Conservation (phyloP, 148 eudicot genomes). For the Rhododendron simsii region DNA sequence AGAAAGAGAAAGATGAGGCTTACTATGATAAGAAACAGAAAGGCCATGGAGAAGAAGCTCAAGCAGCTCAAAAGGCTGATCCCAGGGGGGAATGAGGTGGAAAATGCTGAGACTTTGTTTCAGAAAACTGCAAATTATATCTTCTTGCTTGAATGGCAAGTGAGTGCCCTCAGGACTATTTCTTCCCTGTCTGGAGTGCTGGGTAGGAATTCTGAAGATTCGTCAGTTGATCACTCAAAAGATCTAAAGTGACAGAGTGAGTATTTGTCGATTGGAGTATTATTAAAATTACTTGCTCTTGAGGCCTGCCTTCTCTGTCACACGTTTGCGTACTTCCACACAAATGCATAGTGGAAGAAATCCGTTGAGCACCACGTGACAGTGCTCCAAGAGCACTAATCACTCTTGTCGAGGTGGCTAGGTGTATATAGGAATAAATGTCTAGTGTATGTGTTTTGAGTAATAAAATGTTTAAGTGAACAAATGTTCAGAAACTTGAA, state of each 20-base stretch:
- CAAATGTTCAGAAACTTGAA: too few species aligned
- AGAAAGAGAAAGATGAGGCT: slow-evolving; percentile 13
- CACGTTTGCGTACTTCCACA: neutral
- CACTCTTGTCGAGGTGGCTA: neutral
- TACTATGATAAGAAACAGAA: slow-evolving; percentile 9
- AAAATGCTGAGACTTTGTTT: slow-evolving; percentile 15
- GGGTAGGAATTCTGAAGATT: neutral
- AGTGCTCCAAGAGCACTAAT: too few species aligned
- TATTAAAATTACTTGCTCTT: neutral
- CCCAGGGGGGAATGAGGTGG: slow-evolving; percentile 13
- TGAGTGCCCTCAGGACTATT: slow-evolving; percentile 5
- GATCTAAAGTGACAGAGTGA: neutral
- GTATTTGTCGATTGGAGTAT: too few species aligned
- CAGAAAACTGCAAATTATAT: slow-evolving; percentile 19
- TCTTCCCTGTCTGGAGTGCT: slow-evolving; percentile 3
- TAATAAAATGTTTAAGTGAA: neutral
- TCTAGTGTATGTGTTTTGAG: neutral
- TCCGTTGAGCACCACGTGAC: too few species aligned
- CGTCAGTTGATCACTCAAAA: neutral
- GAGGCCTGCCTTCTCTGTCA: neutral
- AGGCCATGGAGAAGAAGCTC: slow-evolving; percentile 9
- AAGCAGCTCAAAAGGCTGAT: slow-evolving; percentile 16
- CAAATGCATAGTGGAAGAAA: too few species aligned
- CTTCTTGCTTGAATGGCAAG: slow-evolving; percentile 8
- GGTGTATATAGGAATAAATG: neutral